Conservation (phyloP, 1,139 yeast genomes). For the Yamadazyma kanchanaburiensis region DNA sequence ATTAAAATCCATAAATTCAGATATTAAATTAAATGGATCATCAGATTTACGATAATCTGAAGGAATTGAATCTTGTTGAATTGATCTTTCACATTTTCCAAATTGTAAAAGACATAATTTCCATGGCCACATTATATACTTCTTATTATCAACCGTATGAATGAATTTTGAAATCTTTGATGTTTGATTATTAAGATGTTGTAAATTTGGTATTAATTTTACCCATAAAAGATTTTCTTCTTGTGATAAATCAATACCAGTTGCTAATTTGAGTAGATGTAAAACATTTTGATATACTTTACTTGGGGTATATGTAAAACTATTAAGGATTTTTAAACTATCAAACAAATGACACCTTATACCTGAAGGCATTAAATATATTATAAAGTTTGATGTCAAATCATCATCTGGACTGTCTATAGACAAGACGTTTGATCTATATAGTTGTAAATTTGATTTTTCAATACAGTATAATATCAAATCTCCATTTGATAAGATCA, state of each 20-base stretch:
- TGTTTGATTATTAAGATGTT: constrained; percentile 66
- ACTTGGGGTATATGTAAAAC: constrained; percentile 48
- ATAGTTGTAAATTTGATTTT: constrained; percentile 26
- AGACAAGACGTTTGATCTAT: constrained; percentile 23
- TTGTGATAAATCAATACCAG: constrained; percentile 42
- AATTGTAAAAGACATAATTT: constrained; percentile 59
- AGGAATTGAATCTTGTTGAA: constrained; percentile 1
- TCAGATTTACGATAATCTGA: constrained; percentile 15
- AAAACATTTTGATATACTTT: constrained; percentile 47
- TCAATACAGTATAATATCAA: constrained; percentile 30
- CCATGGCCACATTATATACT: constrained; percentile 70
- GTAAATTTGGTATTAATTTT: constrained; percentile 62
- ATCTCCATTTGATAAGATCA: constrained; percentile 51
- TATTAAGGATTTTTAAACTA: constrained; percentile 34
- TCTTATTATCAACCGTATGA: constrained; percentile 50
- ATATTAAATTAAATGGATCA: constrained; percentile 33
- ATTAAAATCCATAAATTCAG: constrained; percentile 36
- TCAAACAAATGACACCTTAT: constrained; percentile 62
- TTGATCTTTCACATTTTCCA: constrained; percentile 23
- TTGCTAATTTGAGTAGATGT: constrained; percentile 48
- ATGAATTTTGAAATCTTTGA: constrained; percentile 57
- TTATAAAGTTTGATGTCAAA: constrained; percentile 32
- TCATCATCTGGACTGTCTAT: constrained; percentile 14
- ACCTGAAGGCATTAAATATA: constrained; percentile 74
- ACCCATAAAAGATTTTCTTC: constrained; percentile 45